A percentile compares a stretch with the other conserved stretches of the same genome.
These are phyloP conservation scores for Fusarium protoensiforme DNA, from an alignment of 2,329 filamentous ascomycete genomes.

Conservation along the genomic window DNA sequence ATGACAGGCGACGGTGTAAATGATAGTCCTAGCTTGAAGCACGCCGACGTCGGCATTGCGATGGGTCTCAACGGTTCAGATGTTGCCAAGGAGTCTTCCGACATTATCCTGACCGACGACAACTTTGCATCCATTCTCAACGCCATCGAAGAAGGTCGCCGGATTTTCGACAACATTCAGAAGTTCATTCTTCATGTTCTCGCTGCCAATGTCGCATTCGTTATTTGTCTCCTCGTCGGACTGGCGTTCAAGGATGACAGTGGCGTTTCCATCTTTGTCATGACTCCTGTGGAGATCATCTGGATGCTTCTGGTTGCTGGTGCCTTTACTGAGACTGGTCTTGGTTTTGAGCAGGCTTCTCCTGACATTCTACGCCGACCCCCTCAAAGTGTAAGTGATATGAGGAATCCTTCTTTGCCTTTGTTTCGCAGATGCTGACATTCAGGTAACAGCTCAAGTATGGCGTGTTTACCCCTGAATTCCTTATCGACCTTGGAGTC, in stretches of 20 bases:
- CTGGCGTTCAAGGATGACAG: conserved; percentile 74
- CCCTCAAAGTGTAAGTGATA: conserved; percentile 52
- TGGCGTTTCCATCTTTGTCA: conserved; percentile 74
- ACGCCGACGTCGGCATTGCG: conserved; percentile 75
- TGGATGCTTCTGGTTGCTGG: conserved; percentile 82
- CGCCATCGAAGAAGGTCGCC: conserved; percentile 71
- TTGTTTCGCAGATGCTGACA: background rate
- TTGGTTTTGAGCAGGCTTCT: conserved; percentile 75
- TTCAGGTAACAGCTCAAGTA: conserved; percentile 44
- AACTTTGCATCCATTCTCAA: conserved; percentile 65
- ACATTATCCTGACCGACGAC: conserved; percentile 76
- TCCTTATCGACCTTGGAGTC: conserved; percentile 70
- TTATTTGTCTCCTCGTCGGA: conserved; percentile 73
- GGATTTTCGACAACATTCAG: conserved; percentile 78
- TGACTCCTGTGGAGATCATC: conserved; percentile 77
- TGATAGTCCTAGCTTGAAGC: conserved; percentile 74
- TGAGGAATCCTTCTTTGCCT: no score
- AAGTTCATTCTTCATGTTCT: conserved; percentile 76
- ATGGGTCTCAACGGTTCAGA: conserved; percentile 74
- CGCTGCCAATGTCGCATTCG: conserved; percentile 75
- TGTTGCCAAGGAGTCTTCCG: conserved; percentile 74
- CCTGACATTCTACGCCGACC: conserved; percentile 74
- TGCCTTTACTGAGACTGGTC: conserved; percentile 76
- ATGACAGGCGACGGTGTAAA: conserved; percentile 81
- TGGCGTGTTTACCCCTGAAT: conserved; percentile 73